These are phyloP conservation scores for Rossbeevera mucosa DNA, from an alignment of 768 basidiomycete genomes.

Conservation along the genomic window DNA sequence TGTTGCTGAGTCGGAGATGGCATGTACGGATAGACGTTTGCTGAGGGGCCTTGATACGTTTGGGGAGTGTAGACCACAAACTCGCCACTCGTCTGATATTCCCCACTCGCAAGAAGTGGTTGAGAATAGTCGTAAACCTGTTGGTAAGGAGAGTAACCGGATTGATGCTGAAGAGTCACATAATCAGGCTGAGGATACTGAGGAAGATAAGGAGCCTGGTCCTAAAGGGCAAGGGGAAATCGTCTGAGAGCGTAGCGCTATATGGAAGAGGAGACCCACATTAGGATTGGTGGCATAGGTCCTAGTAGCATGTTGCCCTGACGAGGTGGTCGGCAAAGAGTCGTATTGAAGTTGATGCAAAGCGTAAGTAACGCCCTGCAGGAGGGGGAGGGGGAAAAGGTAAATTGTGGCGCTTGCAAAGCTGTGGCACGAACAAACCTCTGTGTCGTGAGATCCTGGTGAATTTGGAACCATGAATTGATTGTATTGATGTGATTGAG, in stretches of 20 bases:
- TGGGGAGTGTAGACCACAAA: not conserved
- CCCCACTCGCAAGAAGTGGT: not conserved
- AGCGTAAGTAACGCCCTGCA: conserved; percentile 7
- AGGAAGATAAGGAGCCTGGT: not conserved
- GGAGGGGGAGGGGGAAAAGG: not conserved
- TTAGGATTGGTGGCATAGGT: conserved; percentile 3
- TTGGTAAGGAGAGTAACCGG: not conserved
- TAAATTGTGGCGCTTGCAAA: not conserved
- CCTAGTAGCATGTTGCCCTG: not conserved
- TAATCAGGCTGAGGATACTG: not conserved
- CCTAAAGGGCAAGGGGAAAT: conserved; percentile 3
- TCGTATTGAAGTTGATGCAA: not conserved
- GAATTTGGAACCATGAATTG: not conserved
- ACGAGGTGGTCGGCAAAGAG: not conserved
- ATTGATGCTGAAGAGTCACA: not conserved
- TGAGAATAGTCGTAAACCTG: not conserved
- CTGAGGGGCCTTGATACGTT: not conserved
- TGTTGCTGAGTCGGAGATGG: conserved; percentile 2
- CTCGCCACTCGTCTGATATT: not conserved
- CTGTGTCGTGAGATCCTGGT: not conserved
- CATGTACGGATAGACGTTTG: not conserved
- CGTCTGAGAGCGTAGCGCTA: not conserved
- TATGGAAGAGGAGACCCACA: conserved; percentile 1
- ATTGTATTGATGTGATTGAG: not conserved
- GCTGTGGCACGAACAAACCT: conserved; percentile 12